A percentile compares a stretch with the other conserved stretches of the same genome.
These are phyloP conservation scores for Rhizopus delemar DNA, from an alignment of 371 early-diverging fungal species.

Conservation along the genomic window DNA sequence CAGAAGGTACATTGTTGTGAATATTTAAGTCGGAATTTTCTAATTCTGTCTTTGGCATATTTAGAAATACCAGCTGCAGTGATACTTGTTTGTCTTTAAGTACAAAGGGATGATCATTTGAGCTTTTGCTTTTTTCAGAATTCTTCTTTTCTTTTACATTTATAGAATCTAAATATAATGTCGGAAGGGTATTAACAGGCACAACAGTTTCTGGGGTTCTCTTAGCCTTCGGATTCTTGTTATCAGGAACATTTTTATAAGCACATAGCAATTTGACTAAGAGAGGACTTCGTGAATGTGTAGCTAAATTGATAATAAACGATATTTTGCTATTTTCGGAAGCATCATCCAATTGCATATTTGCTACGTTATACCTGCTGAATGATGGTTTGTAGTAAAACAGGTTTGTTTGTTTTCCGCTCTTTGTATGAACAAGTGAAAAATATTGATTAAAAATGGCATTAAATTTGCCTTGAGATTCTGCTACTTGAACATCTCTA, in stretches of 20 bases:
- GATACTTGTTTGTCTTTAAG: slow-evolving; percentile 58
- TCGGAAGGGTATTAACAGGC: slow-evolving; percentile 62
- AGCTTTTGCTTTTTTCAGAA: slow-evolving; percentile 43
- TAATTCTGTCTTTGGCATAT: slow-evolving; percentile 47
- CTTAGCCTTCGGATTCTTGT: not conserved
- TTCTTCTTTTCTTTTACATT: slow-evolving; percentile 41
- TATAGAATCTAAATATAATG: slow-evolving; percentile 43
- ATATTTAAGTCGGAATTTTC: slow-evolving; percentile 17
- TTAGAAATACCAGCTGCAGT: slow-evolving; percentile 63
- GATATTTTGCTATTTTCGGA: slow-evolving; percentile 37
- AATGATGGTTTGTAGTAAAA: slow-evolving; percentile 71
- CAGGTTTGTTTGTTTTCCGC: slow-evolving; percentile 39
- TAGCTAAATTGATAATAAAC: slow-evolving; percentile 48
- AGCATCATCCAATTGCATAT: slow-evolving; percentile 7
- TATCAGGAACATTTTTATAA: slow-evolving; percentile 25
- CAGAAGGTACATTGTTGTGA: slow-evolving; percentile 8
- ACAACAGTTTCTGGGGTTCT: slow-evolving; percentile 32
- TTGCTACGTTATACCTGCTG: slow-evolving; percentile 21
- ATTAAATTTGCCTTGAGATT: slow-evolving; percentile 53
- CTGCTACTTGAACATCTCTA: slow-evolving; percentile 41
- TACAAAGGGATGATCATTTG: slow-evolving; percentile 60
- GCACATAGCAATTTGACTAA: slow-evolving; percentile 62
- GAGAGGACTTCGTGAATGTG: slow-evolving; percentile 56
- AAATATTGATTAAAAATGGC: slow-evolving; percentile 64
- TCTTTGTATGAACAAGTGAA: slow-evolving; percentile 51